Conservation (phyloP, 139 green algal species). For the Pedinophyceae sp. region DNA sequence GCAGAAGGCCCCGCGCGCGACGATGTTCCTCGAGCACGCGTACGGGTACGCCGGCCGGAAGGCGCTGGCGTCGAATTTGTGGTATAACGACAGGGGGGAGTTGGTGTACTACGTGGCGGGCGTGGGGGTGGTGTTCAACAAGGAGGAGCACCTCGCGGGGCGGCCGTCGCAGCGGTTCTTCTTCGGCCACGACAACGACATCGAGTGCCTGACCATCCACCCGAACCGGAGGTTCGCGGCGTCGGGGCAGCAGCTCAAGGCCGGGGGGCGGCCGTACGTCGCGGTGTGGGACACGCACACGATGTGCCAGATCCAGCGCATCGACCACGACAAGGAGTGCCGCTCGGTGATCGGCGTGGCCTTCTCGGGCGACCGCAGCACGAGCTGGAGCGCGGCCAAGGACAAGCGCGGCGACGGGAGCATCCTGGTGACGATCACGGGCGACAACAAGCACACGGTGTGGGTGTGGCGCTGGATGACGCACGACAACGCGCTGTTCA, state of each 20-base stretch:
- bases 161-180: constrained; percentile 35
- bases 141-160: constrained; percentile 12
- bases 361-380: constrained; percentile 7
- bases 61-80: constrained; percentile 28
- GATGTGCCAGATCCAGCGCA: constrained; percentile 28
- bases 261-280: background rate
- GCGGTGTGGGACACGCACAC: constrained; percentile 8
- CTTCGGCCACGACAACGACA: constrained; percentile 43
- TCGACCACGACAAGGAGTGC: constrained; percentile 26
- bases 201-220: constrained; percentile 25
- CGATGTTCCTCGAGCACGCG: constrained; percentile 43
- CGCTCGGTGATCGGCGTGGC: constrained; percentile 3
- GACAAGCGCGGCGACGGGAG: constrained; percentile 8
- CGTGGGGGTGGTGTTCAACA: constrained; percentile 37
- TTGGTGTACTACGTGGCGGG: constrained; percentile 37
- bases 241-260: background rate
- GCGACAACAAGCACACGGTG: constrained; percentile 31
- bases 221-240: constrained; percentile 5
- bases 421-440: constrained; percentile 22
- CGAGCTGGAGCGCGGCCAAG: constrained; percentile 7
- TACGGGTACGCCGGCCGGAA: constrained; percentile 36
- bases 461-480: constrained; percentile 40
- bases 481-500: constrained; percentile 10
- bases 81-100: constrained; percentile 32
- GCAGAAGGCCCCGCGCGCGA: constrained; percentile 18